Evolutionary conservation across 164 flowering plant genomes (phyloP).

Genomic region (Dillenia suffruticosa): DNA sequence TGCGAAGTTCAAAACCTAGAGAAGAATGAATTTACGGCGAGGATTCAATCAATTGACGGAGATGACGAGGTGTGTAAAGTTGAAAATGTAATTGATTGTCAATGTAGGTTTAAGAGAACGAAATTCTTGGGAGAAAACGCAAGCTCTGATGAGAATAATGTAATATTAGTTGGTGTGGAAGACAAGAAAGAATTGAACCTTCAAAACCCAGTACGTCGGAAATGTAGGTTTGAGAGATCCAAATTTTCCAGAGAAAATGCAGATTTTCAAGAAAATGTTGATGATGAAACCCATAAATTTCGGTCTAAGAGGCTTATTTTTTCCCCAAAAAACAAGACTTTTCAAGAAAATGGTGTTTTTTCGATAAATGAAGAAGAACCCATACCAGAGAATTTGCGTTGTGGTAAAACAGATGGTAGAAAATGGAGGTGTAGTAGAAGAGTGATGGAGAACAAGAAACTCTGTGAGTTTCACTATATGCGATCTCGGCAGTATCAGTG

Average conservation of each 20-base stretch:
- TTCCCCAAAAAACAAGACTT: not conserved
- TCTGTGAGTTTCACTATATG: conserved; percentile 57
- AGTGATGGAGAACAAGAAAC: conserved; percentile 34
- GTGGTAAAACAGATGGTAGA: conserved; percentile 27
- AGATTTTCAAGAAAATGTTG: no score
- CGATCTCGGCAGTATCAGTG: conserved; percentile 55
- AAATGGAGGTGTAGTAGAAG: conserved; percentile 27
- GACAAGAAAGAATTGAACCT: conserved; percentile 15
- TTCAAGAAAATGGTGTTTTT: conserved; percentile 3
- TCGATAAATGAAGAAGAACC: not conserved
- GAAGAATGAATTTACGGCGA: no score
- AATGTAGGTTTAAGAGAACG: no score
- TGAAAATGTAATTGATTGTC: conserved; percentile 1
- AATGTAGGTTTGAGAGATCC: no score
- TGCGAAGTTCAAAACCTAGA: no score
- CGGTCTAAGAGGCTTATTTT: no score
- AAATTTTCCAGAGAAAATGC: no score
- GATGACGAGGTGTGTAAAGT: conserved; percentile 45
- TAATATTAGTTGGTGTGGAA: not conserved
- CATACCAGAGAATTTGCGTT: conserved; percentile 20
- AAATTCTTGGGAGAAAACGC: not conserved
- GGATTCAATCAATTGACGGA: conserved; percentile 19
- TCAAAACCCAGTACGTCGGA: conserved; percentile 1
- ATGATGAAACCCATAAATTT: no score
- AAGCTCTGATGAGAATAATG: conserved; percentile 7